Evolutionary conservation across 1,284 basidiomycete genomes (phyloP), one percentile per base, ranked within the genome.

Genomic region (Boletus albobrunnescens): DNA sequence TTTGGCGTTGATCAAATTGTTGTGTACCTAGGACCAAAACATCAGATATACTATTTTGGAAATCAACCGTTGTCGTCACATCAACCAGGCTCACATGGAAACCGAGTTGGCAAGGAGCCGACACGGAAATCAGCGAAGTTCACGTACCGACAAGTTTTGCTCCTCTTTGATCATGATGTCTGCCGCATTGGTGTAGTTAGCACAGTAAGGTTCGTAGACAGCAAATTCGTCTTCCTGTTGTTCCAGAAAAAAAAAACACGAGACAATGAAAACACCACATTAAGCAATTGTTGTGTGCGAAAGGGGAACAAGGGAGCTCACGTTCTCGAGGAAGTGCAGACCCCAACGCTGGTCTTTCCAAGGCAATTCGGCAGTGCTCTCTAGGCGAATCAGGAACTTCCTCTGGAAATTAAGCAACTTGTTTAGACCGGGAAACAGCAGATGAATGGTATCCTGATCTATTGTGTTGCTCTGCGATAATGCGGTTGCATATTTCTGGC

Each of bases 171-270:
- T 79, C 74, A 95, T 85, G 36, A 94, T 78, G 46, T 92, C 84
- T 64, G 88, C 82, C 41, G 92, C 87, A 64, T 87, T 82, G 32
- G 87, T 89, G 70, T 94, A 94, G 71, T 99, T 98, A 37, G 93
- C 93, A 68, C 95, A 99, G 68, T 97, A 99, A 5, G 94, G 94
- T 63, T 96, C 94, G 69, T 99, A 99, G 31, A 92, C 90, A 39
- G 83, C 79, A 64, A 97, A 96, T 57, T 93, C 90, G 49, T 91
- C 81, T 77, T 99, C 95, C 89, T 94, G 75, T 76, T 76, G 70
- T 76, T 72, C 65, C 65, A 17, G 28, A 61, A 52, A 47, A 67
- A 69, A 70, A 24, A 30, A 8, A 35, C 27, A 23, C 36, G 50
- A 44, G 44, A 53, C 52, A 65, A 69, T 58, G 58, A 54, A 54